These are phyloP conservation scores for Fusarium sp. DNA, from an alignment of 2,329 filamentous ascomycete genomes.

Conservation along the genomic window DNA sequence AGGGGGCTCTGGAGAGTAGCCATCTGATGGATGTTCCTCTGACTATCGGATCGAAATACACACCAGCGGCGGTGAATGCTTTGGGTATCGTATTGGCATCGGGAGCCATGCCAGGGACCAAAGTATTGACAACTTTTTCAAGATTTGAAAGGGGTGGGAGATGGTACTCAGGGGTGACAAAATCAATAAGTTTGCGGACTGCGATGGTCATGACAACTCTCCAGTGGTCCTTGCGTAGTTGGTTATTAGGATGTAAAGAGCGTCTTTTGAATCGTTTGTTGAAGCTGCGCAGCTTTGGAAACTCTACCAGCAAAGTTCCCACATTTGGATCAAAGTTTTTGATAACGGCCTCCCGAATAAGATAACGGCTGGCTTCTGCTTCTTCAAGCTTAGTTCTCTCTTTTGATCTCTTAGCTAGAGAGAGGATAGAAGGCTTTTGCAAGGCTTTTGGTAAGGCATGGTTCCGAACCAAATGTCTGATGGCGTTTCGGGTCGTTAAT, in stretches of 20 bases:
- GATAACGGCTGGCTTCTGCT: constrained; percentile 62
- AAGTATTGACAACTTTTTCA: constrained; percentile 54
- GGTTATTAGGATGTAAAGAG: constrained; percentile 36
- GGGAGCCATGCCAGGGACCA: constrained; percentile 58
- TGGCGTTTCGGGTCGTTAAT: constrained; percentile 81
- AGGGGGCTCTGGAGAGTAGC: constrained; percentile 59
- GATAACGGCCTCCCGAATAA: constrained; percentile 58
- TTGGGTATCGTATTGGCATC: constrained; percentile 42
- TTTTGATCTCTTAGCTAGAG: constrained; percentile 64
- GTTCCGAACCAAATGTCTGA: constrained; percentile 71
- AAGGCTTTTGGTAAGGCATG: constrained; percentile 75
- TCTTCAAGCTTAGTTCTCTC: constrained; percentile 55
- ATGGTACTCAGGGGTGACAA: constrained; percentile 60
- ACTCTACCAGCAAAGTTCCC: constrained; percentile 58
- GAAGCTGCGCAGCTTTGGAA: constrained; percentile 46
- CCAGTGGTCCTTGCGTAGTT: constrained; percentile 47
- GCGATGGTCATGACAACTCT: constrained; percentile 57
- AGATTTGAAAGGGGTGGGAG: constrained; percentile 55
- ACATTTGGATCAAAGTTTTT: constrained; percentile 57
- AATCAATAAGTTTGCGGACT: constrained; percentile 58
- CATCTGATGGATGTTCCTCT: constrained; percentile 45
- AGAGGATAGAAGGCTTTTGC: constrained; percentile 69
- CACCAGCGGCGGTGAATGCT: constrained; percentile 52
- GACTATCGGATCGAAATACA: constrained; percentile 50
- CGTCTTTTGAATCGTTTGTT: constrained; percentile 35